phyloP scores from a whole-genome alignment of 345 rosid genomes.

The Dipteronia sinensis region DNA sequence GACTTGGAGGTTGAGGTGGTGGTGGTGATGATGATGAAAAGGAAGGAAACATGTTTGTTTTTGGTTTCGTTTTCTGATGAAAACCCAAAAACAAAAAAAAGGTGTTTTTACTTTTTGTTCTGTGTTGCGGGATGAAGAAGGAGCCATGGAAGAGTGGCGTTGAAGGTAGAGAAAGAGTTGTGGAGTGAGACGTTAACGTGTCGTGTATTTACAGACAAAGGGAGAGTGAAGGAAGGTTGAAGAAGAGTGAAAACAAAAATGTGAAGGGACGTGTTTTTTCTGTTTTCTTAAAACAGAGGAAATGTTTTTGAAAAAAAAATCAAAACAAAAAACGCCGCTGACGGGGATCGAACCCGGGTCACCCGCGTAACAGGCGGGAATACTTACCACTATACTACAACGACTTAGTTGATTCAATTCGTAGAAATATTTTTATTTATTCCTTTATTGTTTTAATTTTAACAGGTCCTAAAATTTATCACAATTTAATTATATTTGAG shows the following conservation, averaged over 20 bases:
- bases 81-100: neutral
- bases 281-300: neutral
- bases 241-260: neutral
- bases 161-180: neutral
- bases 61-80: neutral
- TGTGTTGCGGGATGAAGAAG: neutral
- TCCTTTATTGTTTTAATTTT: too few species aligned
- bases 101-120: neutral
- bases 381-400: conserved; percentile 76
- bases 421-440: too few species aligned
- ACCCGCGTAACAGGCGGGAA: conserved; percentile 77
- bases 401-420: conserved; percentile 21
- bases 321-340: conserved; percentile 42
- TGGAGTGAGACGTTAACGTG: conserved; percentile 12
- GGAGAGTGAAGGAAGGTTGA: neutral
- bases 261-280: neutral
- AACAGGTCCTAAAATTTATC: too few species aligned
- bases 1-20: neutral
- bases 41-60: neutral
- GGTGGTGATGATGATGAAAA: neutral
- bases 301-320: neutral
- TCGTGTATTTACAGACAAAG: conserved; percentile 24
- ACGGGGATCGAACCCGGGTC: conserved; percentile 87
- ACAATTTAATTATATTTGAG: too few species aligned
- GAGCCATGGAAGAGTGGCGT: conserved; percentile 11